These are phyloP conservation scores for Cydonia oblonga DNA, from an alignment of 331 rosid species.

Conservation along the genomic window DNA sequence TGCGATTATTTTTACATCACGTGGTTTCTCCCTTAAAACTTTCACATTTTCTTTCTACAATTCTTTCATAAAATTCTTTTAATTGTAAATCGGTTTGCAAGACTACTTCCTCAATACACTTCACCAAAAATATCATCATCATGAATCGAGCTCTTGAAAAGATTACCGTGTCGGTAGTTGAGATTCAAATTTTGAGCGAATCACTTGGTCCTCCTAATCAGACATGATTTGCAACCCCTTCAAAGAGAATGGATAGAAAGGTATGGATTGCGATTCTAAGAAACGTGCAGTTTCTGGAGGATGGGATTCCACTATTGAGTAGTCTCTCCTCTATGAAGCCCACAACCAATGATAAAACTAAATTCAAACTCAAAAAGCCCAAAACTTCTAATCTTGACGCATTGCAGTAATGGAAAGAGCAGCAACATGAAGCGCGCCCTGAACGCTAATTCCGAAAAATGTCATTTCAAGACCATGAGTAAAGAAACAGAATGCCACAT, in stretches of 20 bases:
- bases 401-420: background rate
- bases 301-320: background rate
- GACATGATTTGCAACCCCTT: background rate
- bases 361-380: background rate
- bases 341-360: background rate
- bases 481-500: slow-evolving; percentile 7
- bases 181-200: background rate
- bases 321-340: background rate
- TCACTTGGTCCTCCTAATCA: background rate
- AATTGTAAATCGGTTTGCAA: background rate
- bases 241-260: background rate
- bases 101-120: background rate
- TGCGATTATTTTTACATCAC: background rate
- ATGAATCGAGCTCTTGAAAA: background rate
- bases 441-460: background rate
- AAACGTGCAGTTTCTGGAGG: background rate
- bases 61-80: background rate
- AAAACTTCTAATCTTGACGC: background rate
- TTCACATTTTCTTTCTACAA: background rate
- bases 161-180: background rate
- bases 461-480: background rate
- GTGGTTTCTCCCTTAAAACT: background rate
- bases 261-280: background rate
- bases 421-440: background rate
- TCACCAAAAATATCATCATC: background rate